Conservation (phyloP, 2,329 filamentous ascomycete genomes). For the Thielaviopsis musarum region DNA sequence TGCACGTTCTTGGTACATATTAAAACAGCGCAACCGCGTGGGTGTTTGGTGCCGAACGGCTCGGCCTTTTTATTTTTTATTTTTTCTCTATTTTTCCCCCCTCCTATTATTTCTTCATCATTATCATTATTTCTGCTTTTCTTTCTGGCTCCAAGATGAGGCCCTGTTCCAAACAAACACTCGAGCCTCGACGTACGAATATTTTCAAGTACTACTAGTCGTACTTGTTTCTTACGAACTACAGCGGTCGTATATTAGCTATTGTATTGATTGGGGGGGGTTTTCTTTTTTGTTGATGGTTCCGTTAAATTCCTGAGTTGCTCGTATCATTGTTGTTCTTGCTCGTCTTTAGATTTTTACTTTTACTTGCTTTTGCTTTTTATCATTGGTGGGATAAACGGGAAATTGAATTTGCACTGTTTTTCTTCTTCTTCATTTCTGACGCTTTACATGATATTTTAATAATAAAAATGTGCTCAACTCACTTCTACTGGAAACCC, state of each 20-base stretch:
- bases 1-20: no score
- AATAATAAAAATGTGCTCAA: no score
- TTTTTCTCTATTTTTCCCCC: no score
- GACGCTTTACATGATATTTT: neutral
- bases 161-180: no score
- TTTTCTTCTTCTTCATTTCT: neutral
- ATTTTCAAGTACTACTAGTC: no score
- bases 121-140: no score
- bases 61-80: neutral
- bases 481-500: no score
- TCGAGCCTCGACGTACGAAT: no score
- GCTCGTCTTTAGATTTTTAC: conserved; percentile 4
- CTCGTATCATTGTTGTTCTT: neutral
- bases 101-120: no score
- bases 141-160: no score
- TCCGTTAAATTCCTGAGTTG: neutral
- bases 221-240: no score
- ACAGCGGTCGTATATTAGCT: neutral
- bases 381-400: neutral
- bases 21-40: neutral
- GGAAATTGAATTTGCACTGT: neutral
- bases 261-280: neutral
- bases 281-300: conserved; percentile 3
- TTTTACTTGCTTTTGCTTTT: conserved; percentile 8
- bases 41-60: neutral